Percentiles rank a stretch among this genome's conserved stretches.
phyloP scores from a whole-genome alignment of 345 rosid species.

The Eucalyptus sp. region DNA sequence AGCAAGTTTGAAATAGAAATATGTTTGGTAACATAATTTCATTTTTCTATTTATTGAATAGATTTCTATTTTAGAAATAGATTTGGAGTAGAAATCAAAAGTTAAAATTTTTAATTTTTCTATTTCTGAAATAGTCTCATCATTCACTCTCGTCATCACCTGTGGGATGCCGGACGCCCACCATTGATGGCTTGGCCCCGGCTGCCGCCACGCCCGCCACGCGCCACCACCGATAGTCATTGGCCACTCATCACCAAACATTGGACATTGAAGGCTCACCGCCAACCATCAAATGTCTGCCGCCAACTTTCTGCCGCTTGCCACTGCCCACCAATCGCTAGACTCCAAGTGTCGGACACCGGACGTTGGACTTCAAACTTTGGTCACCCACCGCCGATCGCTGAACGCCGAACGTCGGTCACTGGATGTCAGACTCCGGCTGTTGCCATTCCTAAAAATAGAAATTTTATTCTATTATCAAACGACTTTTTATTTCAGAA shows the following conservation, averaged over 20 bases:
- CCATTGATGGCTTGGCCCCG: accelerated
- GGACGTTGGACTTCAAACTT: accelerated
- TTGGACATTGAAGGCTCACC: no score
- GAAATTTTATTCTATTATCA: accelerated
- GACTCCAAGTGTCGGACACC: accelerated
- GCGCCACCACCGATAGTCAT: no score
- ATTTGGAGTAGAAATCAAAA: accelerated
- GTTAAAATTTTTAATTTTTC: no score
- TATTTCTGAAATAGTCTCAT: no score
- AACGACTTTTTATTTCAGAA: accelerated
- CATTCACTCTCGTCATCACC: no score
- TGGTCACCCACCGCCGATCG: accelerated
- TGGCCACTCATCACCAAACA: no score
- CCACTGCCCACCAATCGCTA: accelerated
- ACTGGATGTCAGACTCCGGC: accelerated
- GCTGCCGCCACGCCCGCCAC: no score
- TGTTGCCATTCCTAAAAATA: no score
- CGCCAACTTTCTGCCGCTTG: accelerated
- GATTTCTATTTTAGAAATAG: accelerated
- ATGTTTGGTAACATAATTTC: accelerated
- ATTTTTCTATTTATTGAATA: accelerated
- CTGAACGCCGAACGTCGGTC: accelerated
- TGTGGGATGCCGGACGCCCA: accelerated
- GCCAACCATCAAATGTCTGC: no score
- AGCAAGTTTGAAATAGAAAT: accelerated